phyloP scores from a whole-genome alignment of 768 basidiomycete species.

The Termitomyces sp. region DNA sequence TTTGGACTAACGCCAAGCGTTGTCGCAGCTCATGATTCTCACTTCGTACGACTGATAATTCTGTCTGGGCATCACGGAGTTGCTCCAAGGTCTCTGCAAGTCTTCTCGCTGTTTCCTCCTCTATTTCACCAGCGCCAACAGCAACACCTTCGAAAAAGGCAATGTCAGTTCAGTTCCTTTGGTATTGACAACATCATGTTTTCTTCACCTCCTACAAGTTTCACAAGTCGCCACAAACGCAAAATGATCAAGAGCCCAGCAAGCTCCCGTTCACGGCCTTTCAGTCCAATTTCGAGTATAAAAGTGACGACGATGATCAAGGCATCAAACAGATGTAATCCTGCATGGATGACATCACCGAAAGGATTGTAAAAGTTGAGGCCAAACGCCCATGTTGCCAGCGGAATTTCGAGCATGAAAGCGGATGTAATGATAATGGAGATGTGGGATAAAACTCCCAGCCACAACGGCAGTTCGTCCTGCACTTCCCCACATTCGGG shows the following conservation, averaged over 20 bases:
- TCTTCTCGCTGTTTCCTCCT: slow-evolving; percentile 46
- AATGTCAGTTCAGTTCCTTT: neutral
- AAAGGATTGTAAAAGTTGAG: slow-evolving; percentile 58
- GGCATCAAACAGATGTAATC: slow-evolving; percentile 73
- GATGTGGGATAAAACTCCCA: slow-evolving; percentile 53
- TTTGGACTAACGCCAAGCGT: slow-evolving; percentile 21
- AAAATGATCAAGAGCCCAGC: slow-evolving; percentile 66
- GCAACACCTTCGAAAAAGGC: slow-evolving; percentile 50
- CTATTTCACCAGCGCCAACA: slow-evolving; percentile 67
- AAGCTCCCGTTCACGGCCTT: slow-evolving; percentile 66
- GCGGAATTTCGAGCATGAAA: slow-evolving; percentile 76
- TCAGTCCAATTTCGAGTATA: slow-evolving; percentile 62
- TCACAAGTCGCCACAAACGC: slow-evolving; percentile 78
- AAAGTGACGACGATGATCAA: slow-evolving; percentile 69
- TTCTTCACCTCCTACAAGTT: slow-evolving; percentile 51
- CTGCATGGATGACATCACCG: slow-evolving; percentile 45
- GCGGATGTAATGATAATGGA: slow-evolving; percentile 66
- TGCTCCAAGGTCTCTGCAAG: slow-evolving; percentile 45
- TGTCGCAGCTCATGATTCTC: slow-evolving; percentile 53
- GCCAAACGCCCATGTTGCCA: slow-evolving; percentile 65
- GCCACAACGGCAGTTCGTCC: slow-evolving; percentile 51
- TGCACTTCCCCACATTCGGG: slow-evolving; percentile 34
- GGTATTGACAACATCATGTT: neutral
- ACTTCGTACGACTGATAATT: slow-evolving; percentile 38
- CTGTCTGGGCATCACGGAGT: slow-evolving; percentile 38